A percentile compares a stretch with the other conserved stretches of the same genome.
Conservation (phyloP, 331 rosid species). For the Quercus phellos region DNA sequence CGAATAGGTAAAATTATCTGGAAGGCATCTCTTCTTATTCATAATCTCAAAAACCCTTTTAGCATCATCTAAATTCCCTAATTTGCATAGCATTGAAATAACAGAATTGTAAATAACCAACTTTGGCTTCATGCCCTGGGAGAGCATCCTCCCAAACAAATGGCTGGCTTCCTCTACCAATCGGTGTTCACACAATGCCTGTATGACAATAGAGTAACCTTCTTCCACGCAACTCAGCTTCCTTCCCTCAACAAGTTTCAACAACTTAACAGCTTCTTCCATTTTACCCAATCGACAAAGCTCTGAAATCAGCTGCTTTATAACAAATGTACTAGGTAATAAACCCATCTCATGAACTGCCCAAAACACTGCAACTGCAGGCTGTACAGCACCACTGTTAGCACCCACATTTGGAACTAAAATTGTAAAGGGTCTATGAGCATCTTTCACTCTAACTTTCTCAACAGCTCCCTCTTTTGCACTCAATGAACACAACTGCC, state of each 20-base stretch:
- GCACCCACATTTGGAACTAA: slow-evolving; percentile 55
- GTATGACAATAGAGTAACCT: slow-evolving; percentile 49
- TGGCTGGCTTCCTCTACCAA: slow-evolving; percentile 36
- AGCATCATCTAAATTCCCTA: slow-evolving; percentile 52
- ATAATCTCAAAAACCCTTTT: slow-evolving; percentile 48
- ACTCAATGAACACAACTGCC: slow-evolving; percentile 55
- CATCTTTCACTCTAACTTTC: slow-evolving; percentile 46
- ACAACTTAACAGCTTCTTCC: slow-evolving; percentile 43
- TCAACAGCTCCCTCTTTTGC: slow-evolving; percentile 55
- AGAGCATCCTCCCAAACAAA: slow-evolving; percentile 55
- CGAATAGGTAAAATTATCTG: slow-evolving; percentile 54
- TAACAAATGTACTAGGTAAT: slow-evolving; percentile 60
- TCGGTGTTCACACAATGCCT: slow-evolving; percentile 43
- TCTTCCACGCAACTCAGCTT: slow-evolving; percentile 46
- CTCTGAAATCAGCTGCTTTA: slow-evolving; percentile 45
- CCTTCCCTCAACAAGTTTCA: slow-evolving; percentile 49
- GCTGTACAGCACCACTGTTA: slow-evolving; percentile 45
- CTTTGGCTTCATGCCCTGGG: slow-evolving; percentile 48
- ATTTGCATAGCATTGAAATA: slow-evolving; percentile 60
- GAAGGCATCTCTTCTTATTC: slow-evolving; percentile 58
- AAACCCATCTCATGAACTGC: slow-evolving; percentile 38
- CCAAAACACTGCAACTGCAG: slow-evolving; percentile 55
- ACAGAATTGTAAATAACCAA: slow-evolving; percentile 51
- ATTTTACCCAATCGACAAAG: slow-evolving; percentile 55
- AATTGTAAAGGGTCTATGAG: slow-evolving; percentile 45